Percentiles rank a stretch among this genome's conserved stretches.
phyloP scores from a whole-genome alignment of 176 grass and related monocot species.

The Oryza meridionalis region DNA sequence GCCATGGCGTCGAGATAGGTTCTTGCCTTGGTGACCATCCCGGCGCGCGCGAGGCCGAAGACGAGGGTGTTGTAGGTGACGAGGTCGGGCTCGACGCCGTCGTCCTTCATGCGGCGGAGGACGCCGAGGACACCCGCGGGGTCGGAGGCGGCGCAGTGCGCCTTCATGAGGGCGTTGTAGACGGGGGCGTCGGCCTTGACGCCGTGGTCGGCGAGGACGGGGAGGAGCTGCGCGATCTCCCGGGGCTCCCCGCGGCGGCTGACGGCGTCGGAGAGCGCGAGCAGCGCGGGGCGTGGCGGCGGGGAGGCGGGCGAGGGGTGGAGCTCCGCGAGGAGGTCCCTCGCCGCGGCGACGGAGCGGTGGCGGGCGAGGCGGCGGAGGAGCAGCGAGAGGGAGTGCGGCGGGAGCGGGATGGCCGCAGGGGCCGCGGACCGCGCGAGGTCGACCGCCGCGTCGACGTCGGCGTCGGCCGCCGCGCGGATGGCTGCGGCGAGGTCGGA shows the following conservation, averaged over 20 bases:
- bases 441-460: constrained; percentile 46
- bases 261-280: constrained; percentile 67
- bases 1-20: constrained; percentile 71
- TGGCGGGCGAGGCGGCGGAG: constrained; percentile 72
- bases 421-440: constrained; percentile 51
- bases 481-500: constrained; percentile 50
- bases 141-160: constrained; percentile 62
- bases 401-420: constrained; percentile 52
- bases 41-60: constrained; percentile 70
- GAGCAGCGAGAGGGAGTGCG: constrained; percentile 57
- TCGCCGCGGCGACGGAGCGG: constrained; percentile 63
- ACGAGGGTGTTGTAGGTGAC: constrained; percentile 92
- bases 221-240: constrained; percentile 64
- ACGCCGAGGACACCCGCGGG: constrained; percentile 59
- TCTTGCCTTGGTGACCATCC: constrained; percentile 71
- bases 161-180: constrained; percentile 94
- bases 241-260: constrained; percentile 63
- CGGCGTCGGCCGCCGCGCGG: constrained; percentile 32
- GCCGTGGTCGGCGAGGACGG: constrained; percentile 56
- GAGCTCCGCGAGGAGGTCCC: constrained; percentile 60
- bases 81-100: constrained; percentile 81
- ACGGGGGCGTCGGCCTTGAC: constrained; percentile 74
- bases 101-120: constrained; percentile 68
- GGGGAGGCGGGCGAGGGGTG: constrained; percentile 26
- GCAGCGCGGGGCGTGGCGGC: constrained; percentile 54